Percentiles rank a stretch among this genome's conserved stretches.
These are phyloP conservation scores for Fusarium sp. DNA, from an alignment of 2,329 filamentous ascomycete genomes.

Conservation along the genomic window DNA sequence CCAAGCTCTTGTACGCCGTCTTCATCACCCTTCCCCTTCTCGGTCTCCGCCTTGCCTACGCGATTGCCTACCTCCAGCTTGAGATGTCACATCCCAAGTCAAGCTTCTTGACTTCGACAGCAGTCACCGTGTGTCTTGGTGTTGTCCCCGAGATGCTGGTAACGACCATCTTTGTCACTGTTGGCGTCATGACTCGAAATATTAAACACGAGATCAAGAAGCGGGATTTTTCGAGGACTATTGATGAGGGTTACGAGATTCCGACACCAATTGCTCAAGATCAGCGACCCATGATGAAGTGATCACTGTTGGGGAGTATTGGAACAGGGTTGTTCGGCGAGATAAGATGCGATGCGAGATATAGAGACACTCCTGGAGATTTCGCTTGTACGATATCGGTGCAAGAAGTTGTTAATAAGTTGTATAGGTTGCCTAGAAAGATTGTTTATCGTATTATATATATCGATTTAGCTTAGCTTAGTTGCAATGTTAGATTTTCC, in stretches of 20 bases:
- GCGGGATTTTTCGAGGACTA: background rate
- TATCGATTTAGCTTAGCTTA: background rate
- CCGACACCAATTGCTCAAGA: background rate
- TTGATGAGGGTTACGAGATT: conserved; percentile 6
- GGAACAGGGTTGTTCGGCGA: background rate
- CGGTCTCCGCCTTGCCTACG: conserved; percentile 12
- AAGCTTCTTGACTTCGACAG: conserved; percentile 15
- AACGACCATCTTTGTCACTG: conserved; percentile 7
- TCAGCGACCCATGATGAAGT: too few species aligned
- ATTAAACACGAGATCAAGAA: conserved; percentile 18
- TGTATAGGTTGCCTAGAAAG: background rate
- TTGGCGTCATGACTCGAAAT: conserved; percentile 4
- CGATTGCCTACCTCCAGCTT: conserved; percentile 14
- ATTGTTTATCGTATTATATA: rapidly evolving
- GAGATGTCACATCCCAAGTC: conserved; percentile 11
- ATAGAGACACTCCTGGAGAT: too few species aligned
- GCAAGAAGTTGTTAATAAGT: too few species aligned
- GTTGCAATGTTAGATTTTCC: too few species aligned
- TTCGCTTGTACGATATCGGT: background rate
- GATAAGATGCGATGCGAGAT: background rate
- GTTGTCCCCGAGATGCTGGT: conserved; percentile 14
- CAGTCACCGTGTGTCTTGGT: conserved; percentile 11
- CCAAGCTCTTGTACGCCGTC: conserved; percentile 15
- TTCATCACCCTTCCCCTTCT: conserved; percentile 17
- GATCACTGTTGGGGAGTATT: background rate